Evolutionary conservation across 805 yeast genomes (phyloP).

Genomic region (Candida vaughaniae): DNA sequence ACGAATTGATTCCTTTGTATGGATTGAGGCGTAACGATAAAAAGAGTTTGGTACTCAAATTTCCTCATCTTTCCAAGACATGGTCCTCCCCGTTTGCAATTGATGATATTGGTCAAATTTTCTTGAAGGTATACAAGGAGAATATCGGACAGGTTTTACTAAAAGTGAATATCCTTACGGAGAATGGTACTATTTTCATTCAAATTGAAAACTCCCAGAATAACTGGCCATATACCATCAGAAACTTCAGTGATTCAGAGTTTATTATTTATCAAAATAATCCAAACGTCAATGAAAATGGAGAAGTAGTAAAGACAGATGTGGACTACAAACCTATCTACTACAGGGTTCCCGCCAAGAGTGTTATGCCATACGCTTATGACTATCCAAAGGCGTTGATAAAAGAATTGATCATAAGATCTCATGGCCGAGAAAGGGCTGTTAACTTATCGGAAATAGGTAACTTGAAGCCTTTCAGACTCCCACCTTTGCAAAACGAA

Average conservation of each 20-base stretch:
- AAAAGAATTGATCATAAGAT: conserved; percentile 74
- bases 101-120: conserved; percentile 80
- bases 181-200: conserved; percentile 77
- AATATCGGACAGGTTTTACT: conserved; percentile 68
- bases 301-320: conserved; percentile 47
- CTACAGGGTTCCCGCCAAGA: conserved; percentile 80
- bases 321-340: conserved; percentile 71
- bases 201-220: conserved; percentile 69
- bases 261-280: conserved; percentile 84
- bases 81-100: conserved; percentile 91
- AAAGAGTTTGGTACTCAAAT: conserved; percentile 62
- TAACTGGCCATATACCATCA: conserved; percentile 89
- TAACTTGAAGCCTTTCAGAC: conserved; percentile 77
- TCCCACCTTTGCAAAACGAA: conserved; percentile 46
- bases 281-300: conserved; percentile 68
- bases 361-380: conserved; percentile 98
- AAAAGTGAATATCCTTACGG: conserved; percentile 73
- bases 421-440: conserved; percentile 71
- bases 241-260: conserved; percentile 87
- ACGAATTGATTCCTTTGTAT: conserved; percentile 57
- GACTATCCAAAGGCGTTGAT: conserved; percentile 90
- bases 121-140: conserved; percentile 64
- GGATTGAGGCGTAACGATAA: conserved; percentile 54
- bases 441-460: conserved; percentile 94
- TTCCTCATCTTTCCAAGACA: conserved; percentile 52